phyloP scores from a whole-genome alignment of 1,284 basidiomycete species.

The Pyrrhoderma noxium region DNA sequence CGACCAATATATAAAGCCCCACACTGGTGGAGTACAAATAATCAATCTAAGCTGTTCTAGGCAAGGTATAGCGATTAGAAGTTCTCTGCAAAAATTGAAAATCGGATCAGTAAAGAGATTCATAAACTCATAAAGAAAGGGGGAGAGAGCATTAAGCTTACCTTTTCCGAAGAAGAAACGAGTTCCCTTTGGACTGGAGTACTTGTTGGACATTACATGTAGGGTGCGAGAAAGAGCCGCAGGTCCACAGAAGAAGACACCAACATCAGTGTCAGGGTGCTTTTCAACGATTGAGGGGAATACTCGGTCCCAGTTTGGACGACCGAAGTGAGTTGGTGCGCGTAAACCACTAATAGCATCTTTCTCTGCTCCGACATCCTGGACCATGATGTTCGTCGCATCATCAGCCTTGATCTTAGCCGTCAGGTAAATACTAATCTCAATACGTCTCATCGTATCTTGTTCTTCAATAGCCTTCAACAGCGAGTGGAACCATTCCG shows the following conservation, averaged over 20 bases:
- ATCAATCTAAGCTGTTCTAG: not conserved
- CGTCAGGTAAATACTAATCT: slow-evolving; percentile 89
- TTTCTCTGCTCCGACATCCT: slow-evolving; percentile 83
- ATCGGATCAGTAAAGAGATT: not conserved
- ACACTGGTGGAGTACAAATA: no score
- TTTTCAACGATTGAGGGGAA: slow-evolving; percentile 70
- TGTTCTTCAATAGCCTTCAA: slow-evolving; percentile 88
- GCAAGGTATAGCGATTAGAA: slow-evolving; percentile 15
- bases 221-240: slow-evolving; percentile 59
- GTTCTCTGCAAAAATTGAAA: slow-evolving; percentile 20
- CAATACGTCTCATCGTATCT: slow-evolving; percentile 73
- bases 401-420: slow-evolving; percentile 83
- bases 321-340: slow-evolving; percentile 87
- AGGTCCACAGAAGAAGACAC: slow-evolving; percentile 84
- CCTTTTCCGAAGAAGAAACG: slow-evolving; percentile 87
- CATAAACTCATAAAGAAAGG: not conserved
- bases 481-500: slow-evolving; percentile 92
- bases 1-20: no score
- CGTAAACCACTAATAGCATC: slow-evolving; percentile 81
- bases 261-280: slow-evolving; percentile 80
- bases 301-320: slow-evolving; percentile 88
- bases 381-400: slow-evolving; percentile 82
- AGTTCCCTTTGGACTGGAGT: slow-evolving; percentile 72
- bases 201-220: slow-evolving; percentile 77
- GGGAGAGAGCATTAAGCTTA: slow-evolving; percentile 18